Conservation (phyloP, 1,139 yeast genomes). For the Wickerhamiella pararugosa region DNA sequence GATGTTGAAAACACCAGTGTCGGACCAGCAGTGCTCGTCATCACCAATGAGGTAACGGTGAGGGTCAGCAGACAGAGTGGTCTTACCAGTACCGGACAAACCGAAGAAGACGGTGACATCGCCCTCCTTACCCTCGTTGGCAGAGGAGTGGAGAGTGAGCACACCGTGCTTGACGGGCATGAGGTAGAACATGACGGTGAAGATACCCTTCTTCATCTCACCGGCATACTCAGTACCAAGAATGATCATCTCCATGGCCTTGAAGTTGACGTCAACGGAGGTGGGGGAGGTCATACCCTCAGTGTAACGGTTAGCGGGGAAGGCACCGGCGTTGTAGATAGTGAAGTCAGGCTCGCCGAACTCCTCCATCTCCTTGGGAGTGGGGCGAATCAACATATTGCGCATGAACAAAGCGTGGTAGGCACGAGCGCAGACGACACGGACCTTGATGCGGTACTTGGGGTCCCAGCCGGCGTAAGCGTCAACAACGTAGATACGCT, state of each 20-base stretch:
- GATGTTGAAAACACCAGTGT: slow-evolving; percentile 94
- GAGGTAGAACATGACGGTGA: slow-evolving; percentile 96
- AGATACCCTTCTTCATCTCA: slow-evolving; percentile 98
- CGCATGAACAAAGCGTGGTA: slow-evolving; percentile 98
- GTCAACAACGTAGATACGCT: slow-evolving; percentile 85
- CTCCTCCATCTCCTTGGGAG: slow-evolving; percentile 70
- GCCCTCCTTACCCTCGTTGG: slow-evolving; percentile 73
- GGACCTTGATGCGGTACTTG: slow-evolving; percentile 88
- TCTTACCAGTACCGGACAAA: slow-evolving; percentile 95
- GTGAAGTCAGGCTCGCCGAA: slow-evolving; percentile 98
- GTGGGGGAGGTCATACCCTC: slow-evolving; percentile 96
- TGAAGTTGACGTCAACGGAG: slow-evolving; percentile 91
- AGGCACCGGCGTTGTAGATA: slow-evolving; percentile 96
- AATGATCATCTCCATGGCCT: slow-evolving; percentile 97
- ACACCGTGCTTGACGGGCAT: slow-evolving; percentile 93
- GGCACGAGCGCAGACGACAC: slow-evolving; percentile 96
- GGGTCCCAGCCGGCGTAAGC: slow-evolving; percentile 99
- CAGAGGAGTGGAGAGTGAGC: slow-evolving; percentile 87
- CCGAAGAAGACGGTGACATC: slow-evolving; percentile 94
- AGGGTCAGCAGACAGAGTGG: slow-evolving; percentile 94
- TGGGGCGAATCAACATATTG: slow-evolving; percentile 93
- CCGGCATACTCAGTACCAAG: slow-evolving; percentile 98
- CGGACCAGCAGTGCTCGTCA: slow-evolving; percentile 99
- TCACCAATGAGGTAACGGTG: slow-evolving; percentile 91
- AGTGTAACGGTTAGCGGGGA: slow-evolving; percentile 95